phyloP scores from a whole-genome alignment of 352 stramenopile genomes.

The Phytophthora capsici region DNA sequence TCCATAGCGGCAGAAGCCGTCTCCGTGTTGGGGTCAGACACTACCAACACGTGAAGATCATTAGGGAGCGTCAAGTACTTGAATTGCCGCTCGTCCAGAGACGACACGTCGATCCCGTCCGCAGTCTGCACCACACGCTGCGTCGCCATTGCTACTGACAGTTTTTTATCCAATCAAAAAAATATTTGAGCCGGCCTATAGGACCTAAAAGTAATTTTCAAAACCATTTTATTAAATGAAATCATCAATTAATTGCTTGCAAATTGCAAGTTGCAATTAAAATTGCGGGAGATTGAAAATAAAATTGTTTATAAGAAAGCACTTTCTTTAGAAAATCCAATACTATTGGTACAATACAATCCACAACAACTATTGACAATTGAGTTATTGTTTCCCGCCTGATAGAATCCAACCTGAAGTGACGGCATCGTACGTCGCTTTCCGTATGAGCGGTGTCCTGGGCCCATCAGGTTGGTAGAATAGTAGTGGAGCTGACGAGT shows the following conservation, averaged over 20 bases:
- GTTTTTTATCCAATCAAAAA: too few relatives aligned
- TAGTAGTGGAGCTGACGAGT: slow-evolving; percentile 27
- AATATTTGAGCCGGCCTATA: too few relatives aligned
- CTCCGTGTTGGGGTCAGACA: slow-evolving; percentile 90
- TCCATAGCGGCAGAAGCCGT: slow-evolving; percentile 94
- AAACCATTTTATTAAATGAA: too few relatives aligned
- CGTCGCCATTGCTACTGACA: neutral
- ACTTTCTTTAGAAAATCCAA: too few relatives aligned
- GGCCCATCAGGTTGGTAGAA: slow-evolving; percentile 38
- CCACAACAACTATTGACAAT: neutral
- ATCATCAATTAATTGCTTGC: too few relatives aligned
- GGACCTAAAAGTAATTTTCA: too few relatives aligned
- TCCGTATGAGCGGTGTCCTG: slow-evolving; percentile 30
- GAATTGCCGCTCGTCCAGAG: slow-evolving; percentile 62
- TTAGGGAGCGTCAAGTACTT: slow-evolving; percentile 59
- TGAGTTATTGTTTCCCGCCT: neutral
- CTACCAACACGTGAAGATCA: slow-evolving; percentile 71
- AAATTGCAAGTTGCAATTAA: too few relatives aligned
- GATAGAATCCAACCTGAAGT: slow-evolving; percentile 36
- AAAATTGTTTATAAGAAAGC: too few relatives aligned
- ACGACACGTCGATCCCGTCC: slow-evolving; percentile 59
- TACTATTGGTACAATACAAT: neutral
- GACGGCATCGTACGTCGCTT: slow-evolving; percentile 40
- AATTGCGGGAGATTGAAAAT: too few relatives aligned
- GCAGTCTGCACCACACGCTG: slow-evolving; percentile 32